Evolutionary conservation across 1,284 basidiomycete genomes (phyloP).

Genomic region (Flammula alnicola): DNA sequence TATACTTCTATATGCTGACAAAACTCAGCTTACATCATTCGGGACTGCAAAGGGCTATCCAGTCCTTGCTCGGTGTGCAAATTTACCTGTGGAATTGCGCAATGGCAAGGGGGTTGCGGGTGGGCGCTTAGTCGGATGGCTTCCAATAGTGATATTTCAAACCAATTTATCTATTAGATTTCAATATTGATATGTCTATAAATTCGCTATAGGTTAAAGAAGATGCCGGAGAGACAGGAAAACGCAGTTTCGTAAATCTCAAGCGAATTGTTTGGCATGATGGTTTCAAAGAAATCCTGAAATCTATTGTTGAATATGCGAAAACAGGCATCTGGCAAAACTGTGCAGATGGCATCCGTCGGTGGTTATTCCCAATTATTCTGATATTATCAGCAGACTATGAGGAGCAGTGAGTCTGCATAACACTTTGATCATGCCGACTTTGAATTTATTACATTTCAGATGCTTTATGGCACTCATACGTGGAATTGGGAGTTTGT

Average conservation of each 20-base stretch:
- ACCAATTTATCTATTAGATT: background rate
- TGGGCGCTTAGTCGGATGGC: constrained; percentile 45
- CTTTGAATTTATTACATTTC: background rate
- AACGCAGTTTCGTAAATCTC: constrained; percentile 34
- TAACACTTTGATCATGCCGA: background rate
- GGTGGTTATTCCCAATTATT: constrained; percentile 34
- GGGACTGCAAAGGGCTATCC: constrained; percentile 48
- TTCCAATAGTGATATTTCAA: constrained; percentile 47
- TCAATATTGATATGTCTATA: no score
- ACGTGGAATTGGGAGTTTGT: constrained; percentile 9
- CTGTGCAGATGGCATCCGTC: constrained; percentile 16
- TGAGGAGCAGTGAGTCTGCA: constrained; percentile 41
- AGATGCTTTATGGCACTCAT: constrained; percentile 34
- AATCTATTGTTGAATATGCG: constrained; percentile 26
- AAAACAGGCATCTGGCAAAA: constrained; percentile 26
- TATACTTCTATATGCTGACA: constrained; percentile 47
- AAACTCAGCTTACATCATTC: constrained; percentile 47
- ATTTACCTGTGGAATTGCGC: constrained; percentile 40
- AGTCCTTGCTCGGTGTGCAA: constrained; percentile 40
- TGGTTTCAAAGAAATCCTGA: background rate
- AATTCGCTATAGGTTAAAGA: constrained; percentile 8
- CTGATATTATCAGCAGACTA: constrained; percentile 43
- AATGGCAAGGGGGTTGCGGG: constrained; percentile 43
- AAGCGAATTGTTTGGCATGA: constrained; percentile 42
- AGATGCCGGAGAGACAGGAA: constrained; percentile 30